Percentiles rank a stretch among this genome's conserved stretches.
These are phyloP conservation scores for Dictyostelium intermedium DNA, from an alignment of 78 protist genomes.

Conservation along the genomic window DNA sequence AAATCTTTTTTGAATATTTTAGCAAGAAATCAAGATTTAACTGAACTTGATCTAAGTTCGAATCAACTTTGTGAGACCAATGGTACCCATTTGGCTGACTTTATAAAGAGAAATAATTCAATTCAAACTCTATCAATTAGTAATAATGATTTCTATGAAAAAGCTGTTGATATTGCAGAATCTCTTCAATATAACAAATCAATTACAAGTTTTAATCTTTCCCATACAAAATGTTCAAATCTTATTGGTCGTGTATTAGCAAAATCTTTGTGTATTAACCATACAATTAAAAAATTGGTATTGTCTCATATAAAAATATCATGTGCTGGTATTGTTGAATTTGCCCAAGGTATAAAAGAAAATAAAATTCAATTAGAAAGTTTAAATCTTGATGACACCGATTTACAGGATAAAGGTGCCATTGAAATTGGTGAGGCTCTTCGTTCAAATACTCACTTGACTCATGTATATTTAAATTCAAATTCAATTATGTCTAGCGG, in stretches of 20 bases:
- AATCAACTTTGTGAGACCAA: neutral
- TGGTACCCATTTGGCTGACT: constrained; percentile 17
- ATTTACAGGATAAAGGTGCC: constrained; percentile 55
- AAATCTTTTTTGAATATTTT: constrained; percentile 28
- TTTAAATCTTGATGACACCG: constrained; percentile 39
- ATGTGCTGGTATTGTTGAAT: constrained; percentile 22
- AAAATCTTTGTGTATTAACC: neutral
- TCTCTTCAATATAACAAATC: constrained; percentile 4
- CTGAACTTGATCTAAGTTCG: constrained; percentile 2
- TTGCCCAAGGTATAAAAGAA: constrained; percentile 1
- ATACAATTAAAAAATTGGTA: neutral
- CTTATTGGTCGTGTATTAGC: constrained; percentile 71
- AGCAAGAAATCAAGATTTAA: constrained; percentile 40
- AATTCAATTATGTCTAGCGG: constrained; percentile 31
- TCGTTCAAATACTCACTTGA: neutral
- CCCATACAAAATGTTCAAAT: constrained; percentile 40
- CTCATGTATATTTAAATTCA: constrained; percentile 18
- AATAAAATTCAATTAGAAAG: constrained; percentile 18
- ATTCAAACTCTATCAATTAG: constrained; percentile 5
- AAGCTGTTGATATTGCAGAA: constrained; percentile 34
- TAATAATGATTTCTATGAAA: constrained; percentile 52
- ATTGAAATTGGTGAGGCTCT: constrained; percentile 34
- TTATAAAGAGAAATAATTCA: constrained; percentile 10
- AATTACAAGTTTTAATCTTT: constrained; percentile 19
- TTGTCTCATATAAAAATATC: constrained; percentile 45